Base-by-base conservation (phyloP, 139 green algal species). In the Pleodorina starrii region DNA sequence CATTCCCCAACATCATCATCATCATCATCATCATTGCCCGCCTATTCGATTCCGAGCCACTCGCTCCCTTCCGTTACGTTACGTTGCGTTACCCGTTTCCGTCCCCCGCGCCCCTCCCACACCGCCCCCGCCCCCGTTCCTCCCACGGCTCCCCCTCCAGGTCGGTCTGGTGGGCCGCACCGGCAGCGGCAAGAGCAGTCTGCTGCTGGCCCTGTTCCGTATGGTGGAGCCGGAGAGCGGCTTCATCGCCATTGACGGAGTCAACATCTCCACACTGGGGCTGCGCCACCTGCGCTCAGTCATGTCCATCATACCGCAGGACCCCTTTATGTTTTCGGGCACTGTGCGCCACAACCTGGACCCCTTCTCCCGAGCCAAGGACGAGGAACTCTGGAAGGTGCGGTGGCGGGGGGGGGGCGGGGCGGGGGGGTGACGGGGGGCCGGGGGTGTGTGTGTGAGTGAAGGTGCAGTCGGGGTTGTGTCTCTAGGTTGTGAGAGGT, bases 291-390 rank as follows among this genome's bases (percentile, higher is more conserved):
- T 99, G 86, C 88, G 97, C 40, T 90, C 88, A 60, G 87, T 90
- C 80, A 96, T 99, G 82, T 91, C 87, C 44, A 96, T 97, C 90
- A 99, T 99, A 63, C 97, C 95, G 16, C 95, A 98, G 94, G 97
- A 97, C 84, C 97, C 97, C 1, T 95, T 98, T 86, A 93, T 99
- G 74, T 99, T 99, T 89, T 94, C 86, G n/a, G 97, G 96, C 75
- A 97, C 91, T 2, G 92, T 99, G 72, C 94, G 97, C 42, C 89
- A 88, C 85, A 99, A 99, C 94, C 94, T 99, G 88, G 97, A 99
- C 92, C 97, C 97, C 21, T 98, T 97, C 63, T 69, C 85, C 43
- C 40, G 74, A 19, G 85, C 97, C 91, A 89, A n/a, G 16, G 97
- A 99, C 74, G 91, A 75, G 0, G 89, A 95, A 74, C 90, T 99